Conservation (phyloP, 2,329 filamentous ascomycete species). For the Ophiostoma ips region DNA sequence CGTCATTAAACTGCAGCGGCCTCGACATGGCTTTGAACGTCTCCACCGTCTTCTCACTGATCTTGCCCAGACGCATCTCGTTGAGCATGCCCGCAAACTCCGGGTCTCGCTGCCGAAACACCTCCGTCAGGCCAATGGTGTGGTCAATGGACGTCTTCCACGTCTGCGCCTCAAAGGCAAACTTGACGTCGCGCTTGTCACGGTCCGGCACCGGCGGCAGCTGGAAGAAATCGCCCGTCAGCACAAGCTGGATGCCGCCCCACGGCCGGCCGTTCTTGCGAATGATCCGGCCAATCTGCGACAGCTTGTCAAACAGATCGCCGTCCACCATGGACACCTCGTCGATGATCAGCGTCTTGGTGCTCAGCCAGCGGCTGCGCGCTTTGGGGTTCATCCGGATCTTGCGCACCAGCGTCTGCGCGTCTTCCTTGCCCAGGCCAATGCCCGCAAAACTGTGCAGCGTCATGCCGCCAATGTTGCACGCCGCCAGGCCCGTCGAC, state of each 20-base stretch:
- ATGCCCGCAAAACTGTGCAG: conserved; percentile 94
- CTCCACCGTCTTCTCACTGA: conserved; percentile 60
- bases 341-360: conserved; percentile 79
- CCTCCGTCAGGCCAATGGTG: conserved; percentile 86
- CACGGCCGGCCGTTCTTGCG: conserved; percentile 87
- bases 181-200: conserved; percentile 57
- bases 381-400: conserved; percentile 80
- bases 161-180: conserved; percentile 82
- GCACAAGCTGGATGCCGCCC: conserved; percentile 88
- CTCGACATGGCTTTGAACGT: conserved; percentile 63
- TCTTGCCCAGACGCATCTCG: conserved; percentile 83
- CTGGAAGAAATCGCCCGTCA: conserved; percentile 97
- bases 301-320: conserved; percentile 91
- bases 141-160: conserved; percentile 91
- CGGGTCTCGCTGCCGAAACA: conserved; percentile 88
- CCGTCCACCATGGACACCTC: conserved; percentile 98
- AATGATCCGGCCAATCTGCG: conserved; percentile 69
- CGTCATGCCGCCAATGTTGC: conserved; percentile 91
- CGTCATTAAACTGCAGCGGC: conserved; percentile 57
- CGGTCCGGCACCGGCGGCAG: conserved; percentile 81
- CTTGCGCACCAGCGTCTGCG: conserved; percentile 71
- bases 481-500: conserved; percentile 88
- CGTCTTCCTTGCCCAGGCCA: conserved; percentile 82
- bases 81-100: conserved; percentile 93
- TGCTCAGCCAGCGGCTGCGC: conserved; percentile 75